Percentiles rank a stretch among this genome's conserved stretches.
These are phyloP conservation scores for Urostyla sp. DNA, from an alignment of 73 alveolate genomes.

Conservation along the genomic window DNA sequence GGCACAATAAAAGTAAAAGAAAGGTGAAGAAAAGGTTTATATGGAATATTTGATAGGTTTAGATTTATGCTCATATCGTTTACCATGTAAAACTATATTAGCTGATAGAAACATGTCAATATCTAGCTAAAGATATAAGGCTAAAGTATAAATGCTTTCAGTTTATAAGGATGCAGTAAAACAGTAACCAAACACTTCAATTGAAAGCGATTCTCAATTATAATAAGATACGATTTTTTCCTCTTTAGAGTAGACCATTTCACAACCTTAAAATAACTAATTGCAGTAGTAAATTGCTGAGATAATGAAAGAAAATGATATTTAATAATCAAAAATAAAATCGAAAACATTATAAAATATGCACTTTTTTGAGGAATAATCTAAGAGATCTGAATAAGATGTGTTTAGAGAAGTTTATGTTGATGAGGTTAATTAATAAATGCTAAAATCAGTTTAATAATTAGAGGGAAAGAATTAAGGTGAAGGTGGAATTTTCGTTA, in stretches of 20 bases:
- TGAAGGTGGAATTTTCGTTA: conserved; percentile 1
- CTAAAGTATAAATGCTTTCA: conserved; percentile 41
- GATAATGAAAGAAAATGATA: neutral
- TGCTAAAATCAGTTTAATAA: conserved; percentile 23
- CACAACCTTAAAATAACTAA: neutral
- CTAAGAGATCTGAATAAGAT: neutral
- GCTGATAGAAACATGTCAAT: conserved; percentile 36
- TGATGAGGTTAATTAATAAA: conserved; percentile 39
- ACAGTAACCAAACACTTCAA: neutral
- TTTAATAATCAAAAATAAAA: conserved; percentile 1
- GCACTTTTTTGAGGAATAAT: no score
- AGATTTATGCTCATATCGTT: conserved; percentile 35
- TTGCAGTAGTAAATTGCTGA: neutral
- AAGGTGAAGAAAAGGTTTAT: neutral
- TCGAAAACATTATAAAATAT: neutral
- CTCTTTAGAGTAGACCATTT: neutral
- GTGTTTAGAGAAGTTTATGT: conserved; percentile 32
- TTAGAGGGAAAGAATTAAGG: conserved; percentile 39
- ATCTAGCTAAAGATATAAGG: conserved; percentile 30
- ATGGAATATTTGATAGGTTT: conserved; percentile 23
- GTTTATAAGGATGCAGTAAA: conserved; percentile 49
- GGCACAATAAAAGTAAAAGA: neutral
- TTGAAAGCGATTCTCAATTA: no score
- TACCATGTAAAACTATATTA: conserved; percentile 40
- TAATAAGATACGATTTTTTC: conserved; percentile 6